Percentiles rank a stretch among this genome's conserved stretches.
Evolutionary conservation across 1,284 basidiomycete genomes (phyloP).

Genomic region (Puccinia coronata): DNA sequence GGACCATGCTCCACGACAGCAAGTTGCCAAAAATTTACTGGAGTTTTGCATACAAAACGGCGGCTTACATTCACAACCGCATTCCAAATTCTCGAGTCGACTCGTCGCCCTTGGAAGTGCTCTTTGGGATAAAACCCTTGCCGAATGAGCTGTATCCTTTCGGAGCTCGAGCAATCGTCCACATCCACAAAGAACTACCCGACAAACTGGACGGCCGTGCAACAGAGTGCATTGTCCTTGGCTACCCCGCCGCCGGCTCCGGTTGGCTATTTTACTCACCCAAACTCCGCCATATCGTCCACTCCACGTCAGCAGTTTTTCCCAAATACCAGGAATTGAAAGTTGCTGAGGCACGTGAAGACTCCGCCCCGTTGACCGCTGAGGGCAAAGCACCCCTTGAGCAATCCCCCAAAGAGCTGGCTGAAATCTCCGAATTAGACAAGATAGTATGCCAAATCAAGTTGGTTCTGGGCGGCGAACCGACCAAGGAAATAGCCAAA

Average conservation of each 20-base stretch:
- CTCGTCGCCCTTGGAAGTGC: not conserved
- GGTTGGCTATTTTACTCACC: conserved; percentile 30
- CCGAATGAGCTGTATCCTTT: no score
- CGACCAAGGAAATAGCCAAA: not conserved
- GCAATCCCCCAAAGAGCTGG: no score
- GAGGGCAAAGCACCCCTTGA: not conserved
- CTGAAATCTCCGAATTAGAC: not conserved
- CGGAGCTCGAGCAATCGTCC: not conserved
- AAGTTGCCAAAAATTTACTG: not conserved
- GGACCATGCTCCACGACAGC: no score
- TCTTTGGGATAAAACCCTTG: not conserved
- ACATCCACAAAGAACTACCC: not conserved
- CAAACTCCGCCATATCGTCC: not conserved
- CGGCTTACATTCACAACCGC: not conserved
- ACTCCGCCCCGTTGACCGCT: no score
- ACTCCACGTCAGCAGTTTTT: conserved; percentile 4
- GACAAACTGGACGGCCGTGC: conserved; percentile 10
- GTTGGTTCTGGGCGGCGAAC: not conserved
- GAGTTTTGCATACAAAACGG: conserved; percentile 11
- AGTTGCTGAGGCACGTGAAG: no score
- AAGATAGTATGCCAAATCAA: not conserved
- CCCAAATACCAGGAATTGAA: not conserved
- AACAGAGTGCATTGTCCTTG: not conserved
- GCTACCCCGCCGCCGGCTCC: not conserved
- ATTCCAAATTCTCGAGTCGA: not conserved